phyloP scores from a whole-genome alignment of 306 rosid species.

The Dryas drummondii region DNA sequence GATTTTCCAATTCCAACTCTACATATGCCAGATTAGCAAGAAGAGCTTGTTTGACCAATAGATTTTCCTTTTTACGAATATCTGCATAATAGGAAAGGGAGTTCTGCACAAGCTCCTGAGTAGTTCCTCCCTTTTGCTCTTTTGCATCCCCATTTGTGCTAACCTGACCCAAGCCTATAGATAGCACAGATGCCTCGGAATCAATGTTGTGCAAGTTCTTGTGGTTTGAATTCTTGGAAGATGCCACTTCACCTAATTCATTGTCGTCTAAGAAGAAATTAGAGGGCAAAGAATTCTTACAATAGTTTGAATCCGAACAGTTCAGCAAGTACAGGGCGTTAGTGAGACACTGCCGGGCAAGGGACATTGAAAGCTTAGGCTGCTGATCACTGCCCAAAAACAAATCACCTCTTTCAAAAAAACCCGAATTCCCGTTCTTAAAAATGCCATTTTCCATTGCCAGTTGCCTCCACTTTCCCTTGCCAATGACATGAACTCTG shows the following conservation, averaged over 20 bases:
- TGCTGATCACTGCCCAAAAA: constrained; percentile 55
- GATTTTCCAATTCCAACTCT: constrained; percentile 87
- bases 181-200: constrained; percentile 56
- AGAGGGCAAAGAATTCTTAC: constrained; percentile 58
- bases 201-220: constrained; percentile 57
- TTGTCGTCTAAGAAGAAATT: constrained; percentile 64
- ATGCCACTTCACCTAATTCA: constrained; percentile 55
- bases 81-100: constrained; percentile 72
- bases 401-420: constrained; percentile 42
- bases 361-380: constrained; percentile 70
- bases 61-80: constrained; percentile 63
- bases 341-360: constrained; percentile 76
- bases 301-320: constrained; percentile 38
- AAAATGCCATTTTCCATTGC: constrained; percentile 58
- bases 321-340: constrained; percentile 74
- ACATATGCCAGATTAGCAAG: constrained; percentile 88
- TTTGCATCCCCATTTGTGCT: constrained; percentile 75
- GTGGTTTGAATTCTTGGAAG: constrained; percentile 56
- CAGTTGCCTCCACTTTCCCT: constrained; percentile 96
- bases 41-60: constrained; percentile 77
- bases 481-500: constrained; percentile 70
- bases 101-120: constrained; percentile 83
- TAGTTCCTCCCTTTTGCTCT: constrained; percentile 81
- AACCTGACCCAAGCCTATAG: constrained; percentile 57
- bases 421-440: constrained; percentile 47